Base-by-base conservation (phyloP, 2,329 filamentous ascomycete species). In the Myriangium duriaei region DNA sequence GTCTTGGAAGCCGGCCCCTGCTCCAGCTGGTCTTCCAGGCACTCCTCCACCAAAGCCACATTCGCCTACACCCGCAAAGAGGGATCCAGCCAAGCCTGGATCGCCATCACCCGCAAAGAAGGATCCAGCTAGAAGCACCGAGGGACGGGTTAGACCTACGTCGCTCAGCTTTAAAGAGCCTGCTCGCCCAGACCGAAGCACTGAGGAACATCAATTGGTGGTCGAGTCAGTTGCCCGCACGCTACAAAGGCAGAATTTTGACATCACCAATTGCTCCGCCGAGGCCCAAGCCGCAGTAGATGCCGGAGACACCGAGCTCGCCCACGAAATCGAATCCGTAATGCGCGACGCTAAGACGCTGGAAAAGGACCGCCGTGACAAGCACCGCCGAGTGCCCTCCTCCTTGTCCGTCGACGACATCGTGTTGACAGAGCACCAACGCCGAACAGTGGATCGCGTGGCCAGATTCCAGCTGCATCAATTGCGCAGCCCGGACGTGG, bases 331-430 rank as follows among this genome's bases (percentile, higher is more conserved):
- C 18, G 36, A 39, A 11, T 6, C 15, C 11, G 14, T 11, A 6
- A 39, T 39, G 36, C n/a, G 16, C 11, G n/a, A 15, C 10, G 16
- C 17, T 10, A 39, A 39, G 30, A 16, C 7, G 11, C 14, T n/a
- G n/a, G 32, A 39, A 14, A 17, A 12, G 3, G 5, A 7, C 11
- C 10, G 13, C n/a, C 30, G 19, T n/a, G 21, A 32, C 12, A 16
- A 4, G 4, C 30, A 33, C 12, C 36, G 36, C 4, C 17, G 30
- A 3, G 10, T n/a, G n/a, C 28, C 30, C n/a, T 21, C 9, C 11
- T 24, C 36, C 16, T 32, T 12, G 12, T 13, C n/a, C 3, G 16
- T 33, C 17, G 36, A 39, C n/a, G 29, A 31, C 18, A 15, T 33
- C n/a, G 18, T 39, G 2, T 30, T 39, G 5, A n/a, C 4, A 11